A percentile compares a stretch with the other conserved stretches of the same genome.
Conservation (phyloP, 1,284 basidiomycete genomes). For the Ceratobasidium sp. region DNA sequence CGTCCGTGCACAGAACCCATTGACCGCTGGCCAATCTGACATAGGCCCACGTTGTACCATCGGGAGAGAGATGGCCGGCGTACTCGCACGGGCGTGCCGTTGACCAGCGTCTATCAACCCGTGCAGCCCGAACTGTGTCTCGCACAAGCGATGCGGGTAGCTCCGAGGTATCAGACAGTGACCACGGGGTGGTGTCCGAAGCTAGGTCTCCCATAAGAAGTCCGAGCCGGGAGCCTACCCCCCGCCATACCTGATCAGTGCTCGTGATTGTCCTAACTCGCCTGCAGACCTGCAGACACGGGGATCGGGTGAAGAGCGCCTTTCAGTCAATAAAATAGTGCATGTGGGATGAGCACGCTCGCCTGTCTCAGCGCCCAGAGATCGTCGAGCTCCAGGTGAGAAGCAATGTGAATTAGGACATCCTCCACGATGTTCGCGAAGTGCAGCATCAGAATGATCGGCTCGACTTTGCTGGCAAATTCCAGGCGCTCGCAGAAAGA, state of each 20-base stretch:
- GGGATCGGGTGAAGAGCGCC: neutral
- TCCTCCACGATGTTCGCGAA: slow-evolving; percentile 16
- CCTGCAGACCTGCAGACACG: slow-evolving; percentile 16
- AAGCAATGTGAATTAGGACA: slow-evolving; percentile 32
- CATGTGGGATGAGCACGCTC: slow-evolving; percentile 7
- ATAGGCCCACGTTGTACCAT: slow-evolving; percentile 11
- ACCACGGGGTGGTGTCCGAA: slow-evolving; percentile 7
- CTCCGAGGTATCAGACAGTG: slow-evolving; percentile 11
- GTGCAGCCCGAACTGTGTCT: slow-evolving; percentile 20
- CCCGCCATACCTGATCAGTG: slow-evolving; percentile 17
- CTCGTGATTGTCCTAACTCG: slow-evolving; percentile 11
- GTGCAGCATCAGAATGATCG: slow-evolving; percentile 26
- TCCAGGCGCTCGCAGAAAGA: neutral
- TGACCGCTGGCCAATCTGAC: slow-evolving; percentile 11
- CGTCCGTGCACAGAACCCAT: slow-evolving; percentile 27
- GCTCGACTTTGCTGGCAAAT: neutral
- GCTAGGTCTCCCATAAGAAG: slow-evolving; percentile 6
- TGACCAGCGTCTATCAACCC: slow-evolving; percentile 40
- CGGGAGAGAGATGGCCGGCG: neutral
- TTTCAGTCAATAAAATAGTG: neutral
- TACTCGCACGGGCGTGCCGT: neutral
- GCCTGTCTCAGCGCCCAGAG: slow-evolving; percentile 34
- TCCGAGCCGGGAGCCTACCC: slow-evolving; percentile 17
- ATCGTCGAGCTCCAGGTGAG: slow-evolving; percentile 33
- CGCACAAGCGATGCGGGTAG: slow-evolving; percentile 8